These are phyloP conservation scores for Pelargonium myrrhifolium DNA, from an alignment of 441 rosid species.

Conservation along the genomic window DNA sequence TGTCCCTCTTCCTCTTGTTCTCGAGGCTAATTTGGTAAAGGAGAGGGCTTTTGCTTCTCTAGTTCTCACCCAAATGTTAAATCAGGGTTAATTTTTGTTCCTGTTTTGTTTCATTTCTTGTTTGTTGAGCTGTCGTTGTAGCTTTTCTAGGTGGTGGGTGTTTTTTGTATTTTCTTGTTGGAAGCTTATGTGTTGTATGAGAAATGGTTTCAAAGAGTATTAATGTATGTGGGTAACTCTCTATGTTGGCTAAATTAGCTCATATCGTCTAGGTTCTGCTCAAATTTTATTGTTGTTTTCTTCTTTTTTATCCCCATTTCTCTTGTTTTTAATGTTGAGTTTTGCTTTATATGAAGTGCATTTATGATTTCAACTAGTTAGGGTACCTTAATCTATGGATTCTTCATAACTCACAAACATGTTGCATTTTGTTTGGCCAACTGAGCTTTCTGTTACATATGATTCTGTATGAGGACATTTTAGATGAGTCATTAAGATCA, in stretches of 20 bases:
- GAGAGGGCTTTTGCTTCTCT: not conserved
- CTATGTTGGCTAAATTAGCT: slow-evolving; percentile 15
- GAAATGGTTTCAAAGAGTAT: not conserved
- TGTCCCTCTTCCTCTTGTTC: not conserved
- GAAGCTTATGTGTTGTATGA: slow-evolving; percentile 10
- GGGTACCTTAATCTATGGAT: not conserved
- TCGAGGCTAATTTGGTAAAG: not conserved
- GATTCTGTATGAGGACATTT: not conserved
- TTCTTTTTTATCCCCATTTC: not conserved
- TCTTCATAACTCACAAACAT: not conserved
- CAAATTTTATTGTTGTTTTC: not conserved
- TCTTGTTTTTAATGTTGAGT: not conserved
- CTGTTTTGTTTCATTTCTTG: not conserved
- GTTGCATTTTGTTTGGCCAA: not conserved
- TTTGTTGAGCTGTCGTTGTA: not conserved
- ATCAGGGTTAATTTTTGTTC: not conserved
- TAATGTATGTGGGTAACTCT: slow-evolving; percentile 5
- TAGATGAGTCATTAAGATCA: not conserved
- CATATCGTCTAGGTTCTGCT: slow-evolving; percentile 9
- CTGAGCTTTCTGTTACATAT: not conserved
- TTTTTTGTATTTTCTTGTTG: not conserved
- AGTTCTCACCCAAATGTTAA: not conserved
- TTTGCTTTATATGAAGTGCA: slow-evolving; percentile 6
- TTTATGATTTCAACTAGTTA: not conserved
- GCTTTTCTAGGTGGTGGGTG: not conserved